Conservation (phyloP, 345 rosid species). For the Aquilaria yunnanensis region DNA sequence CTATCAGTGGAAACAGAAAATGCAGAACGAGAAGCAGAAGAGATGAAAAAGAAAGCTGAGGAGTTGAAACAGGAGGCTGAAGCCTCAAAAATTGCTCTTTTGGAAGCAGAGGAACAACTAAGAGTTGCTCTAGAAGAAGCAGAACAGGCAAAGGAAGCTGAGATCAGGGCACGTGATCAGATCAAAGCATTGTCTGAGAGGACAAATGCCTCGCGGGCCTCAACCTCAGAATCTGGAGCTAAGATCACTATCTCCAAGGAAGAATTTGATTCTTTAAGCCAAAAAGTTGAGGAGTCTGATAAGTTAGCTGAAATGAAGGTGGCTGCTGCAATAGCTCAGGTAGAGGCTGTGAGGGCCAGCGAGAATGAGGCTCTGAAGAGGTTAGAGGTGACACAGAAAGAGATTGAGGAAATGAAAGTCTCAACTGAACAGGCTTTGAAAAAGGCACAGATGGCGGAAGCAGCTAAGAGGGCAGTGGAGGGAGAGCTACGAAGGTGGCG, state of each 20-base stretch:
- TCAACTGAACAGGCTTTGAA: constrained; percentile 66
- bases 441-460: constrained; percentile 94
- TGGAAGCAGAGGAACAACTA: constrained; percentile 69
- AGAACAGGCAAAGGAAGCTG: constrained; percentile 79
- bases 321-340: constrained; percentile 93
- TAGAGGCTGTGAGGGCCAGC: constrained; percentile 90
- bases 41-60: constrained; percentile 62
- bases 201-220: constrained; percentile 66
- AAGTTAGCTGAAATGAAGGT: constrained; percentile 86
- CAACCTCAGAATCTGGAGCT: constrained; percentile 74
- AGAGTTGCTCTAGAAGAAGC: constrained; percentile 75
- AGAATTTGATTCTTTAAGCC: constrained; percentile 68
- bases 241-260: constrained; percentile 75
- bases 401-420: constrained; percentile 67
- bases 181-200: constrained; percentile 62
- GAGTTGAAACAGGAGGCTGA: constrained; percentile 65
- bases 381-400: constrained; percentile 58
- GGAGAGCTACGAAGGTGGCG: constrained; percentile 93
- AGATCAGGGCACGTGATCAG: constrained; percentile 63
- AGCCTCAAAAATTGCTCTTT: constrained; percentile 43
- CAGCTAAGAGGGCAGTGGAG: constrained; percentile 88
- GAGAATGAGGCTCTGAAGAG: constrained; percentile 81
- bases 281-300: constrained; percentile 70
- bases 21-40: constrained; percentile 63
- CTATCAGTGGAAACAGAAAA: constrained; percentile 63